These are phyloP conservation scores for Saccharomycopsis oosterbeekiorum DNA, from an alignment of 805 yeast genomes.

Conservation along the genomic window DNA sequence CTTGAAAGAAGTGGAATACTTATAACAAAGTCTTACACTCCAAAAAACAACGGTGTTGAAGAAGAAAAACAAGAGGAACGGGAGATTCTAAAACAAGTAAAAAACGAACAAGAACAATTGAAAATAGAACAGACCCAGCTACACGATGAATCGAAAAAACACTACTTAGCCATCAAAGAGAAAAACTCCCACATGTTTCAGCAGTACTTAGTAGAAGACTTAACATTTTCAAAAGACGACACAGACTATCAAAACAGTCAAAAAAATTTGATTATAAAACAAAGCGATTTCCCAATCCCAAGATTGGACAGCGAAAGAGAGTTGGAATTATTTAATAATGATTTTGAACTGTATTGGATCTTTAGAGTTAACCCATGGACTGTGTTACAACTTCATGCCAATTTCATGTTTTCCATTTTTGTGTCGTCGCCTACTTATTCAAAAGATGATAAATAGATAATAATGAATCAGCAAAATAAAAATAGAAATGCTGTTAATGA, in stretches of 20 bases:
- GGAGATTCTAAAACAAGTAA: neutral
- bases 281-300: neutral
- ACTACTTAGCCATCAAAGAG: neutral
- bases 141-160: neutral
- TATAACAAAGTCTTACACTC: neutral
- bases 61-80: neutral
- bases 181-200: neutral
- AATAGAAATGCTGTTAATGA: neutral
- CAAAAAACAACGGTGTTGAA: neutral
- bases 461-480: neutral
- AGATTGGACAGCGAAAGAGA: neutral
- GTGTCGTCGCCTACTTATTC: neutral
- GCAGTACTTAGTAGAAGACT: neutral
- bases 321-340: constrained; percentile 1
- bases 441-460: neutral
- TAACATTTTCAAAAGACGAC: neutral
- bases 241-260: neutral
- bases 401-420: neutral
- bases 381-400: neutral
- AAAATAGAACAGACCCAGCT: neutral
- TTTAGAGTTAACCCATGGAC: constrained; percentile 2
- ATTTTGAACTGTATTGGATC: constrained; percentile 3
- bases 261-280: neutral
- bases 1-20: neutral
- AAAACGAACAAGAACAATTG: neutral